Evolutionary conservation across 1,284 basidiomycete species (phyloP), one percentile per base, ranked within the genome.

Genomic region (Inonotus hispidus): DNA sequence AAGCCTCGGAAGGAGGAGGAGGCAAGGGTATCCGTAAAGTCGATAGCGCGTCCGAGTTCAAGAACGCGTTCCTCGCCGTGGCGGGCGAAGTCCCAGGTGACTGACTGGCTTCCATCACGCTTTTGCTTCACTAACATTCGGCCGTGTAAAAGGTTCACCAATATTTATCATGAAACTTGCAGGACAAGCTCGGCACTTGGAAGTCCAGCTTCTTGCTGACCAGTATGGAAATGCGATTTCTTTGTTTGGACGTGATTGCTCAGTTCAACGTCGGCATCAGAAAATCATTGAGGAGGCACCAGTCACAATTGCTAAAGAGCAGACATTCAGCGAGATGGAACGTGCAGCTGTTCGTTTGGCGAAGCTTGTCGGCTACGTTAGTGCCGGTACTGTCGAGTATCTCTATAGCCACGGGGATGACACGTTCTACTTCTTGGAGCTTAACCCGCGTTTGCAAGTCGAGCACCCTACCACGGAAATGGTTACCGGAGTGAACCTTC

Each of bases 101-200:
- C 80, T 69, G 55, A 66, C 54, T 53, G 13, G 50, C 59, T 53
- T 23, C 27, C 41, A 65, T 64, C 63, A 21, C 61, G 65, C 63
- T 56, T 63, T 55, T 46, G 27, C 43, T 32, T 58, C 37, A 16
- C 50, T 60, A 50, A 63, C 64, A 29, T 60, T 68, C 38, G 21
- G 35, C 66, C 16, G 7, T 16, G 4, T n/a, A 10, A 43, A 72
- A 93, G 96, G 97, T 53, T 99, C 97, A 3, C 97, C 97, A 63
- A 95, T 99, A 69, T 99, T 99, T 76, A 93, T 99, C 77, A 99
- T 99, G 97, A 99, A 99, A 80, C 90, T 99, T 64, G 97, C 97
- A 38, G 95, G 95, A 25, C 90, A 93, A 68, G 97, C 97, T 41
- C 92, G 97, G 66, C 97, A 99, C 76, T 80, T 99, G 68, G 97